Conservation (phyloP, 768 basidiomycete species). For the Jaapia argillacea region DNA sequence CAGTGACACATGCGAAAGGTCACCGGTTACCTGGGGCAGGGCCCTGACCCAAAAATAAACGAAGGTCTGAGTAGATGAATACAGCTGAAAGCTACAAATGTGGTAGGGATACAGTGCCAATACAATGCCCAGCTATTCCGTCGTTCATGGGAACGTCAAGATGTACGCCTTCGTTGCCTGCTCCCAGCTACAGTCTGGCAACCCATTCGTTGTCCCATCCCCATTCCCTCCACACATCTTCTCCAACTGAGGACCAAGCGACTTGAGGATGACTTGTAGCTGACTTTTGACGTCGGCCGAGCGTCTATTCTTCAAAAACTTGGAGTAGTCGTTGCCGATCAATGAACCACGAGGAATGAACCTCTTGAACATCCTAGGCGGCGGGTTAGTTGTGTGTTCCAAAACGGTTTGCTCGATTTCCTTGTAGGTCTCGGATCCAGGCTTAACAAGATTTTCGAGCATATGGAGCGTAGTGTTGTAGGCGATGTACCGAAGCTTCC, state of each 20-base stretch:
- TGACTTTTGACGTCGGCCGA: conserved; percentile 11
- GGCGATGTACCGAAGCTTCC: conserved; percentile 35
- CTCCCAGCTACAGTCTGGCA: conserved; percentile 54
- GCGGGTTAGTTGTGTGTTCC: conserved; percentile 19
- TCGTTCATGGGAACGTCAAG: conserved; percentile 49
- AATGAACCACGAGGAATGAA: conserved; percentile 2
- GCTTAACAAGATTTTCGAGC: conserved; percentile 24
- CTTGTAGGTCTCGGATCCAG: conserved; percentile 30
- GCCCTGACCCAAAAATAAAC: too few relatives aligned
- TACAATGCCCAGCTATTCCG: too few relatives aligned
- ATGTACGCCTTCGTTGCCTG: conserved; percentile 50
- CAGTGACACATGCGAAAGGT: too few relatives aligned
- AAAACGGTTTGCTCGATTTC: conserved; percentile 32
- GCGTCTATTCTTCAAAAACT: conserved; percentile 8
- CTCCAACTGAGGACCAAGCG: conserved; percentile 21
- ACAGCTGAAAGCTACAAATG: too few relatives aligned
- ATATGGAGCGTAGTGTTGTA: conserved; percentile 30
- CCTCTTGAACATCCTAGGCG: conserved; percentile 6
- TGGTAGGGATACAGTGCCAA: too few relatives aligned
- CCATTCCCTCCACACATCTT: conserved; percentile 31
- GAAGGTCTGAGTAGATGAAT: too few relatives aligned
- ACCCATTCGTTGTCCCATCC: conserved; percentile 22
- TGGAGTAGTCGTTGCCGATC: conserved; percentile 1
- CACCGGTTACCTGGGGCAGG: too few relatives aligned
- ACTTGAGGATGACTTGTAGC: conserved; percentile 24